Percentiles rank a stretch among this genome's conserved stretches.
phyloP scores from a whole-genome alignment of 805 yeast genomes.

The Candida coleopterorum region DNA sequence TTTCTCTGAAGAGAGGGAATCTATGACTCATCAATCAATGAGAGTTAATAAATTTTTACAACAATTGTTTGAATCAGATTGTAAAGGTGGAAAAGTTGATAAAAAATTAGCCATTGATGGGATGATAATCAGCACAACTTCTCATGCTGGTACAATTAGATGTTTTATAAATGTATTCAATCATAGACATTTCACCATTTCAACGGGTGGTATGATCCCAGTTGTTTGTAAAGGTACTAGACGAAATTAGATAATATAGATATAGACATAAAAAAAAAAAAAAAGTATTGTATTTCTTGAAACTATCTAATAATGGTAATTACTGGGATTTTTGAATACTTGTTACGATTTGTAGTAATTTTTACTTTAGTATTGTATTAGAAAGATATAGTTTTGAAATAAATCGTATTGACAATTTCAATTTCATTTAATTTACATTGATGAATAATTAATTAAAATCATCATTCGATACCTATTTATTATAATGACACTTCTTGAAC shows the following conservation, averaged over 20 bases:
- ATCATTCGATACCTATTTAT: no score
- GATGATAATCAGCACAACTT: constrained; percentile 38
- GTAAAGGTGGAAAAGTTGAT: constrained; percentile 14
- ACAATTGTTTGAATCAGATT: constrained; percentile 14
- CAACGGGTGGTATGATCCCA: constrained; percentile 65
- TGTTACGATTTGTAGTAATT: no score
- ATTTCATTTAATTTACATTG: no score
- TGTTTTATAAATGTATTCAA: constrained; percentile 41
- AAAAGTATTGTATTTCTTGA: no score
- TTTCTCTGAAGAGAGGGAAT: constrained; percentile 42
- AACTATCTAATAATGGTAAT: no score
- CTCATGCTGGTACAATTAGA: constrained; percentile 50
- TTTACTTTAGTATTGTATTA: no score
- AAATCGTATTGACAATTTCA: no score
- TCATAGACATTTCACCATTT: constrained; percentile 54
- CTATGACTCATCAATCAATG: constrained; percentile 43
- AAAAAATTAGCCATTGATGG: constrained; percentile 12
- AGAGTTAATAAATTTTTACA: constrained; percentile 46
- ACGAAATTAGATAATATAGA: not conserved
- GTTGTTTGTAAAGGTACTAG: constrained; percentile 43
- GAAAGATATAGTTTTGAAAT: no score
- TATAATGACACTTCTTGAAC: no score
- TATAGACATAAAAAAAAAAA: no score
- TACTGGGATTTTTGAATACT: no score
- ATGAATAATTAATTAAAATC: no score